Percentiles rank a stretch among this genome's conserved stretches.
phyloP scores from a whole-genome alignment of 1,139 yeast genomes.

The Nadsonia starkeyi-henricii region DNA sequence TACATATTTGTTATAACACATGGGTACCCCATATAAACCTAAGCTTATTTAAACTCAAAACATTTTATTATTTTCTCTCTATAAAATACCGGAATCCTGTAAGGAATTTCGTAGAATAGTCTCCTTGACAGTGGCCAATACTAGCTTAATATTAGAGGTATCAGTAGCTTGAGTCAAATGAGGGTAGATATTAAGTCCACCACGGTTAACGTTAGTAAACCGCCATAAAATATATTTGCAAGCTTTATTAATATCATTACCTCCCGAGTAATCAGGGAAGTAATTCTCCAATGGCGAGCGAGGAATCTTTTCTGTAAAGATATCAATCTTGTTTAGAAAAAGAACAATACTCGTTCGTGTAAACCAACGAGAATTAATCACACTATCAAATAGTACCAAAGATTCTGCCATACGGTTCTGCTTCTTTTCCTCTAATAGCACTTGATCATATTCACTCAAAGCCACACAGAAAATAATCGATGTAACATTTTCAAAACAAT shows the following conservation, averaged over 20 bases:
- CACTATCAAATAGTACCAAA: conserved; percentile 72
- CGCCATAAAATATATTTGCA: conserved; percentile 89
- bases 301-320: conserved; percentile 74
- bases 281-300: conserved; percentile 68
- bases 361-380: conserved; percentile 91
- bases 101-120: conserved; percentile 75
- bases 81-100: conserved; percentile 68
- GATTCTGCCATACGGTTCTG: conserved; percentile 83
- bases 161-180: conserved; percentile 93
- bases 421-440: conserved; percentile 50
- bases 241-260: conserved; percentile 80
- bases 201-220: conserved; percentile 71
- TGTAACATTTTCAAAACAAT: conserved; percentile 87
- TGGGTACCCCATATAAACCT: too few relatives aligned
- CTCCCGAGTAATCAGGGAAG: conserved; percentile 87
- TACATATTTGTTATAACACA: too few relatives aligned
- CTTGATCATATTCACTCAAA: conserved; percentile 80
- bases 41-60: too few relatives aligned
- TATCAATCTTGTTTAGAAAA: conserved; percentile 79
- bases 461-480: conserved; percentile 84
- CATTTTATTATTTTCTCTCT: not conserved
- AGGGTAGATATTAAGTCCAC: conserved; percentile 72
- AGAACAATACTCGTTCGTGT: conserved; percentile 72
- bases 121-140: conserved; percentile 84
- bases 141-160: conserved; percentile 74